Evolutionary conservation across 768 basidiomycete species (phyloP), one percentile per base, ranked within the genome.

Genomic region (Chalciporus pseudorubinellus): DNA sequence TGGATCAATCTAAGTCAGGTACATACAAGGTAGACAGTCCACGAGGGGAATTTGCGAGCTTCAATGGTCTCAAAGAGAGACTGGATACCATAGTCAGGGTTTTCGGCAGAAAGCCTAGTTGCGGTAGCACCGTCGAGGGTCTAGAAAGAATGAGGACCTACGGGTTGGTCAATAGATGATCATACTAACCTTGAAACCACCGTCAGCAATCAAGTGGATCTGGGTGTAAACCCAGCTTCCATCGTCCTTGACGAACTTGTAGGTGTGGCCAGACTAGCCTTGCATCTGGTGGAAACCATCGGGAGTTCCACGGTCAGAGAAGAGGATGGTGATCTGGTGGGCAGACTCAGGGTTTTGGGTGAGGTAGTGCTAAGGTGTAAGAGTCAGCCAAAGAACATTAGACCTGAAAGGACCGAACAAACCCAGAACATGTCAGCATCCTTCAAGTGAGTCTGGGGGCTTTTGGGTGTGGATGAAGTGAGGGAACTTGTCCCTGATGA

Each of bases 381-480:
- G 26, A 6, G 26, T 26, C 26, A 26, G 9, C 6, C 3, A 3
- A 26, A 6, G 3, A 26, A 6, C 1, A 26, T 26, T 26, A 9
- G 26, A 26, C 1, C 26, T 26, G 26, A 26, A 26, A 3, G 26
- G 5, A 26, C 6, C 1, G 7, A 26, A 26, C 26, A 9, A 26
- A 26, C 94, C 88, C 87, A 89, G 77, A 88, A 94, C 78, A 81
- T 81, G 67, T 93, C 89, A 42, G 85, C 66, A 73, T 92, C 92
- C 70, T 89, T 92, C 60, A 95, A 70, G 71, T 98, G 90, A 8
- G 93, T 95, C 65, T 92, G 89, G 14, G 95, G 95, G 69, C 76
- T 94, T 94, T 67, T 91, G 89, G 24, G 92, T 92, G 75, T 98
- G 95, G 60, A 95, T 90, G 71, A 97, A 86, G 74, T 97, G 91